These are phyloP conservation scores for Xylaria sp. DNA, from an alignment of 2,329 filamentous ascomycete genomes.

Conservation along the genomic window DNA sequence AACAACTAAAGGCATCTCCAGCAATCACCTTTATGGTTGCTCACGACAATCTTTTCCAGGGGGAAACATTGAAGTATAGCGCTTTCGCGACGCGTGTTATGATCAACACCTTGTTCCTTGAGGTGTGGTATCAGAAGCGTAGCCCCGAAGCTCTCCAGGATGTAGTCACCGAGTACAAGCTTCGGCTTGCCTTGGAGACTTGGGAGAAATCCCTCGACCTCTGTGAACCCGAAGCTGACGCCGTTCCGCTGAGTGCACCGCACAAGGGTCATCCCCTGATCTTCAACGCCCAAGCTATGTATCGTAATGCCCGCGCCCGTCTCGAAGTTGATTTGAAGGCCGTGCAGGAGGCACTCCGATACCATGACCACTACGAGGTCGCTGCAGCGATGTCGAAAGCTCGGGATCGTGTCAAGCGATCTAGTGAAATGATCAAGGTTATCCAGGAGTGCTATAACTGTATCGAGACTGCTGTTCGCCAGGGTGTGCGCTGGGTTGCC, in stretches of 20 bases:
- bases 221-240: slow-evolving; percentile 89
- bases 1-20: slow-evolving; percentile 76
- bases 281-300: slow-evolving; percentile 98
- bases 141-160: slow-evolving; percentile 98
- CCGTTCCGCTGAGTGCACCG: slow-evolving; percentile 90
- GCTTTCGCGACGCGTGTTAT: slow-evolving; percentile 97
- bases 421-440: slow-evolving; percentile 97
- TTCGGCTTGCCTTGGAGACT: slow-evolving; percentile 94
- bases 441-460: slow-evolving; percentile 98
- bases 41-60: slow-evolving; percentile 95
- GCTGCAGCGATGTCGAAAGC: slow-evolving; percentile 96
- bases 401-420: slow-evolving; percentile 92
- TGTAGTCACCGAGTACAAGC: slow-evolving; percentile 97
- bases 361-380: slow-evolving; percentile 97
- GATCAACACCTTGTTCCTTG: slow-evolving; percentile 98
- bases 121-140: slow-evolving; percentile 99
- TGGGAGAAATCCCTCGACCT: slow-evolving; percentile 97
- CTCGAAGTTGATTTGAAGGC: slow-evolving; percentile 95
- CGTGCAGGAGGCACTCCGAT: slow-evolving; percentile 94
- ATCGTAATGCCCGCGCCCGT: slow-evolving; percentile 90
- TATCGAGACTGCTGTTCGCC: slow-evolving; percentile 93
- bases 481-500: slow-evolving; percentile 98
- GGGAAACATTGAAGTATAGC: slow-evolving; percentile 89
- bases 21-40: slow-evolving; percentile 91
- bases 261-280: slow-evolving; percentile 96